Evolutionary conservation across 208 protist genomes (phyloP).

Genomic region (Acanthamoeba lugdunensis): DNA sequence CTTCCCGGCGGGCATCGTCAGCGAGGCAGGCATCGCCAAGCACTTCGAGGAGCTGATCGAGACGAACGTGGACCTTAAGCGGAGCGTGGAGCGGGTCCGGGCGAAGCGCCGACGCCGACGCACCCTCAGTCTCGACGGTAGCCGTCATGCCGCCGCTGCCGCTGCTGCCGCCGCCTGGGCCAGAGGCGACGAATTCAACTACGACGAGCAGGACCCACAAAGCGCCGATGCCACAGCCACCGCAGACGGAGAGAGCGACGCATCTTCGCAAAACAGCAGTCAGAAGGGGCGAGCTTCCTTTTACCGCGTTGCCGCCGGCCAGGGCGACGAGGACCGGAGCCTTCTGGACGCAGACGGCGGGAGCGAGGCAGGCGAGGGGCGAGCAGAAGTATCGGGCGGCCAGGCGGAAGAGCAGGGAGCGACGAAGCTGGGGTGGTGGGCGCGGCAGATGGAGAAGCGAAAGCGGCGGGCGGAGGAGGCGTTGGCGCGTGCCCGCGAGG

Average conservation of each 20-base stretch:
- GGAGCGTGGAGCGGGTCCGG: not conserved
- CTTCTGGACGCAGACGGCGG: not conserved
- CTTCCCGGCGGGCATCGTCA: conserved; percentile 13
- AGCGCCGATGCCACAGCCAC: too few species aligned
- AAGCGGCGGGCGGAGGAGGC: not conserved
- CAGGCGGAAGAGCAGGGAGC: not conserved
- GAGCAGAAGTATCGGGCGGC: not conserved
- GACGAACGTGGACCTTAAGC: not conserved
- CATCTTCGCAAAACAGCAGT: not conserved
- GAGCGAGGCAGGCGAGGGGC: not conserved
- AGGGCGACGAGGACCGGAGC: not conserved
- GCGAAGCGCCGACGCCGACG: conserved; percentile 9
- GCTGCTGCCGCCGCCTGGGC: not conserved
- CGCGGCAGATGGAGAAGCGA: conserved; percentile 3
- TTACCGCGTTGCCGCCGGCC: not conserved
- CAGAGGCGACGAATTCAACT: not conserved
- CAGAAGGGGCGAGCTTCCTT: not conserved
- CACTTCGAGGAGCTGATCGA: conserved; percentile 66
- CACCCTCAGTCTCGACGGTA: conserved; percentile 17
- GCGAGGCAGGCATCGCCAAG: not conserved
- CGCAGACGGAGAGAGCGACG: too few species aligned
- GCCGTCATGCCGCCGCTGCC: not conserved
- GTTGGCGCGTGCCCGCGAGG: not conserved
- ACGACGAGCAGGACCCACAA: not conserved
- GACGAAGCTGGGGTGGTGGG: not conserved